Evolutionary conservation across 2,329 filamentous ascomycete species (phyloP).

Genomic region (Talaromyces sp.): DNA sequence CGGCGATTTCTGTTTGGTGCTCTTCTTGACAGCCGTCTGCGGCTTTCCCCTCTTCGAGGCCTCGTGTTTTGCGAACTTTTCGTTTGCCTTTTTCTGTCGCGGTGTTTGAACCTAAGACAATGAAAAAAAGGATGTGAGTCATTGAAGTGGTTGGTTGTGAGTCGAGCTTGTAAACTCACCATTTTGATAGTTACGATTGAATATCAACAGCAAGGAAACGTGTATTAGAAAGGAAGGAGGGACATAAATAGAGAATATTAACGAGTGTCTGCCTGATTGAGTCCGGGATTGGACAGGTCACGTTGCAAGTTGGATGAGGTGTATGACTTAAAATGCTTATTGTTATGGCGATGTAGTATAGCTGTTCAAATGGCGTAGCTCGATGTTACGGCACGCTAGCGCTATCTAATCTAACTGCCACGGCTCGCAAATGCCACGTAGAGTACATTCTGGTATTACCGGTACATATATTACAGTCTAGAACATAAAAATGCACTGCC

Average conservation of each 20-base stretch:
- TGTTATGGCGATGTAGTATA: conserved; percentile 3
- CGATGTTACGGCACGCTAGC: background rate
- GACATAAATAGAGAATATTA: background rate
- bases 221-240: background rate
- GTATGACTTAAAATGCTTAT: background rate
- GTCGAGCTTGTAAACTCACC: background rate
- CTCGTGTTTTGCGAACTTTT: conserved; percentile 57
- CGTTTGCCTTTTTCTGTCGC: conserved; percentile 63
- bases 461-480: no score
- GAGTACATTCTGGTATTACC: background rate
- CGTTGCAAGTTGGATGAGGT: background rate
- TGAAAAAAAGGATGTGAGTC: background rate
- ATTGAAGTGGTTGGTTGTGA: background rate
- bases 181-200: background rate
- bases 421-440: background rate
- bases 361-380: background rate
- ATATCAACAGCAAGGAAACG: background rate
- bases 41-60: conserved; percentile 59
- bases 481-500: background rate
- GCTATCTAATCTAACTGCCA: conserved; percentile 4
- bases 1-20: conserved; percentile 51
- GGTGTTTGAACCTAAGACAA: conserved; percentile 59
- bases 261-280: conserved; percentile 3
- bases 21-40: conserved; percentile 44
- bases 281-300: background rate